Evolutionary conservation across 2,329 filamentous ascomycete species (phyloP).

Genomic region (Decorospora gaudefroyi): DNA sequence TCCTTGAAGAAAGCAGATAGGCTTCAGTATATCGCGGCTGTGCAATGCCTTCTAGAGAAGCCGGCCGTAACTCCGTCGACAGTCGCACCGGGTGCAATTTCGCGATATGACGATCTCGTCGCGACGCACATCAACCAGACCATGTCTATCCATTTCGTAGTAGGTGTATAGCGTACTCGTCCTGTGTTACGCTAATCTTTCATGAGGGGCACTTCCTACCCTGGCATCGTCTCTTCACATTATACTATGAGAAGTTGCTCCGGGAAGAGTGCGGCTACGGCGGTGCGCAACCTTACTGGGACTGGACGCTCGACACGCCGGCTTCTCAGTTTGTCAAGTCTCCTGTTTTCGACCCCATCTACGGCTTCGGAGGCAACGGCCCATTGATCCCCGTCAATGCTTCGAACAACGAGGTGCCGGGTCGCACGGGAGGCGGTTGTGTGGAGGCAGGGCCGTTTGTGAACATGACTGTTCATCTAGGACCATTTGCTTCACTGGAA

Average conservation of each 20-base stretch:
- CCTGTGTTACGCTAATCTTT: not conserved
- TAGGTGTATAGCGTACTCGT: not conserved
- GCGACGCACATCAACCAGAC: constrained; percentile 30
- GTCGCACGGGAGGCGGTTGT: too few relatives aligned
- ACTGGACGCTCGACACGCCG: not conserved
- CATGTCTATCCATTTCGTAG: constrained; percentile 19
- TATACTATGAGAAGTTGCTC: not conserved
- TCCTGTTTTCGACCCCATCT: not conserved
- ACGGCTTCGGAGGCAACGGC: not conserved
- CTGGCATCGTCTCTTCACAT: not conserved
- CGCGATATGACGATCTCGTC: constrained; percentile 28
- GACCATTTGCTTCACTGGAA: too few relatives aligned
- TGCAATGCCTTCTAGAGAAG: too few relatives aligned
- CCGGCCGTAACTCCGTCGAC: too few relatives aligned
- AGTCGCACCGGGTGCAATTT: constrained; percentile 15
- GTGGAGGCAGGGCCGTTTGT: too few relatives aligned
- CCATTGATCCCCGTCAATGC: too few relatives aligned
- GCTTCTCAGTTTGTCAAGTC: not conserved
- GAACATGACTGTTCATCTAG: too few relatives aligned
- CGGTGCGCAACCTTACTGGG: not conserved
- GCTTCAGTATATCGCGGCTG: not conserved
- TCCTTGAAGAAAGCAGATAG: not conserved
- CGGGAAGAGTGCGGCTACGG: not conserved
- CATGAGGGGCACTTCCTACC: not conserved
- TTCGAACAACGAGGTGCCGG: too few relatives aligned